Base-by-base conservation (phyloP, 495 filamentous ascomycete genomes). In the Annulohypoxylon stygium region DNA sequence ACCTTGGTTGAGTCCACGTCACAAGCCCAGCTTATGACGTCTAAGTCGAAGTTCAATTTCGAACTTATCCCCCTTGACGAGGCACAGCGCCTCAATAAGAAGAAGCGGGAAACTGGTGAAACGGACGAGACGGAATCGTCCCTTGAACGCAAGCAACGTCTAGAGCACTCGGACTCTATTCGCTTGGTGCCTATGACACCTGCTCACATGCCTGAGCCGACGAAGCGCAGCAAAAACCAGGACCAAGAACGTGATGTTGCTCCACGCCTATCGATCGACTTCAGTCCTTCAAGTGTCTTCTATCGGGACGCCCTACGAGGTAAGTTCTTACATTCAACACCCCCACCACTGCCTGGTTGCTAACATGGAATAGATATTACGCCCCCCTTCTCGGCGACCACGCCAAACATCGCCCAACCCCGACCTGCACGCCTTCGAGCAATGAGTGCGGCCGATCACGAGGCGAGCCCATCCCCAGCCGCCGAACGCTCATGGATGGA, bases 41-140 rank as follows among this genome's bases (percentile, higher is more conserved):
- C 54, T 0, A 37, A 59, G 26, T 75, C 77, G 0, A 77, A 79
- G 63, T 79, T 79, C 20, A 36, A 70, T 0, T 77, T 77, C 10
- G 67, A 74, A 30, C 70, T 79, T 16, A 18, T 79, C 2, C 61
- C 77, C 0, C 75, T 79, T 2, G 61, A 66, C 0, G 50, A 67
- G 25, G 75, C 75, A 0, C 75, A 70, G 54, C 23, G 47, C 1
- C 53, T 53, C 47, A 62, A 77, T 18, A 77, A 70, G 43, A 1
- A 30, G 23, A 67, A 77, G 34, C 68, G 77, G 23, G 60, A 74
- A 12, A 68, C 57, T n/a, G 72, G 77, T 0, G 69, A 71, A 25
- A 69, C 12, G 2, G 70, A 78, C 7, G 77, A 77, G 51, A 75
- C 70, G 0, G 69, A 71, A 18, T 18, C 75, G 0, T 30, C 54